These are phyloP conservation scores for Symbiodinium pilosum DNA, from an alignment of 73 alveolate species.

Conservation along the genomic window DNA sequence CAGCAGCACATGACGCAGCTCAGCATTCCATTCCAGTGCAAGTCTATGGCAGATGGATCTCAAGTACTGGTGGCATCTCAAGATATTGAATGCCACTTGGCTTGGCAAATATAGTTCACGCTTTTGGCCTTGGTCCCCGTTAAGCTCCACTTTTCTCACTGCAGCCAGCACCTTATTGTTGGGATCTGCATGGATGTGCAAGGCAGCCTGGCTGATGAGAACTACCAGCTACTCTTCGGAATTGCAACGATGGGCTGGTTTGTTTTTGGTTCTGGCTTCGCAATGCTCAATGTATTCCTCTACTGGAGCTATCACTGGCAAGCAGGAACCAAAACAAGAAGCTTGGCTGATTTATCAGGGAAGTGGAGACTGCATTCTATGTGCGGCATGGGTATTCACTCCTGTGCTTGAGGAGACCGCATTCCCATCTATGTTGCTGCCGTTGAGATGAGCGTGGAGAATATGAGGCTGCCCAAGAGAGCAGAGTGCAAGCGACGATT, in stretches of 20 bases:
- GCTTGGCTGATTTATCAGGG: background rate
- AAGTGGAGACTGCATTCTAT: background rate
- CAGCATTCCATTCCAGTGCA: slow-evolving; percentile 79
- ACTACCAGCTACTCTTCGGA: slow-evolving; percentile 54
- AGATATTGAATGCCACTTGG: slow-evolving; percentile 48
- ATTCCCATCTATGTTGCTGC: slow-evolving; percentile 82
- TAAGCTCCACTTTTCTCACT: background rate
- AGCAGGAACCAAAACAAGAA: slow-evolving; percentile 81
- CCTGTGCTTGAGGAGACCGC: slow-evolving; percentile 41
- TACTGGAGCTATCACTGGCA: slow-evolving; percentile 94
- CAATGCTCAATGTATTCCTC: slow-evolving; percentile 51
- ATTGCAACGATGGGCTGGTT: slow-evolving; percentile 59
- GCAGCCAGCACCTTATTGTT: background rate
- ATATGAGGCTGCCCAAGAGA: slow-evolving; percentile 91
- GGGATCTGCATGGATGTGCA: too few species aligned
- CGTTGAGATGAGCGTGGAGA: slow-evolving; percentile 88
- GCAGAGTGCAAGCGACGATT: too few species aligned
- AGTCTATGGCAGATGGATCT: slow-evolving; percentile 31
- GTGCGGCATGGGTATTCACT: background rate
- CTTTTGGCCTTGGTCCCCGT: background rate
- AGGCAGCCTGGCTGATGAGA: slow-evolving; percentile 54
- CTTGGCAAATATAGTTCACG: background rate
- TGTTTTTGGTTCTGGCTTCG: slow-evolving; percentile 52
- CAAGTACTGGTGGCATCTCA: slow-evolving; percentile 41
- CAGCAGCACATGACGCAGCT: slow-evolving; percentile 90